Evolutionary conservation across 345 rosid species (phyloP), one percentile per base, ranked within the genome.

Genomic region (Barbarea vulgaris): DNA sequence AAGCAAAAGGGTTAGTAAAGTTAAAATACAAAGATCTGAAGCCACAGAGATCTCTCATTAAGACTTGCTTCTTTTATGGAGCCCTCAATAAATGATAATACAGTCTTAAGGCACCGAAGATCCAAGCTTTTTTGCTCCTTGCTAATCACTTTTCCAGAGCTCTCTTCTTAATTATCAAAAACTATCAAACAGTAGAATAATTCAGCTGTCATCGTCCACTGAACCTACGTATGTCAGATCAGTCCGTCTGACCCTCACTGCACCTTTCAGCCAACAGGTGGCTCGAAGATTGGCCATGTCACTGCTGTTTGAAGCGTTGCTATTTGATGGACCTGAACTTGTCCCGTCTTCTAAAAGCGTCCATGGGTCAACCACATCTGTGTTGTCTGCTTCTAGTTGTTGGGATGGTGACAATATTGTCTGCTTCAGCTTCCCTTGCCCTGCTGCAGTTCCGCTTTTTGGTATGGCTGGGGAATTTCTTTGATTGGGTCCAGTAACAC

Each of bases 231-330:
- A 96, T 1, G 91, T 83, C 69, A 91, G 91, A 76, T 96, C 97
- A 30, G 89, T 79, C 63, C 98, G 82, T 74, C 97, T 89, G 75
- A 89, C 91, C 80, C 99, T 87, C 56, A 91, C 83, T 33, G 98
- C 87, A 47, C 98, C 99, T 83, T 89, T 93, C n/a, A 96, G 87
- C 98, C 93, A 96, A 85, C 83, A 84, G 67, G 90, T 77, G 65
- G 98, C 99, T 83, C 91, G 83, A 75, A 88, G 88, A 84, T 92
- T 92, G 50, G 85, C 76, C 78, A 80, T 85, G 81, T 91, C 99
- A 56, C 87, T 84, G 54, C 88, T 81, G 54, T 85, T 84, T 42
- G 85, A 78, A 64, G 55, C 80, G n/a, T 88, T 72, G 9, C 86
- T 76, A 3, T 88, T 77, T 48, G 93, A 84, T 67, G 83, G 82